Conservation (phyloP, 2,329 filamentous ascomycete genomes). For the Neofusicoccum laricinum region DNA sequence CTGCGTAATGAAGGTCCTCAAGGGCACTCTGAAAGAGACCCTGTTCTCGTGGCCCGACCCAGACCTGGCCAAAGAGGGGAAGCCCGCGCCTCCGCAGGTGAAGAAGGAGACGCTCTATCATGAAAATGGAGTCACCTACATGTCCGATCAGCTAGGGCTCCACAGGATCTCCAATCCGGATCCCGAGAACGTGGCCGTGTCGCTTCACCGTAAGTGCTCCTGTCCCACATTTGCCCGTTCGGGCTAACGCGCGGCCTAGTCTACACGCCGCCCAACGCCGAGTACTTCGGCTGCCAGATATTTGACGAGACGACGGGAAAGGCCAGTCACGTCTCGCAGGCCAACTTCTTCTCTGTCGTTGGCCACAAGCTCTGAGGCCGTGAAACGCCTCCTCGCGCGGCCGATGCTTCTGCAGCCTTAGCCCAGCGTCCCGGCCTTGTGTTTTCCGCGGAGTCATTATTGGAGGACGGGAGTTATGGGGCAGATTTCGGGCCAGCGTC, state of each 20-base stretch:
- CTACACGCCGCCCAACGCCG: slow-evolving; percentile 87
- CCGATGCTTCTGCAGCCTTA: background rate
- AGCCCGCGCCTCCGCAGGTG: slow-evolving; percentile 56
- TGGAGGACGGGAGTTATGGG: slow-evolving; percentile 4
- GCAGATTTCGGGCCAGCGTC: background rate
- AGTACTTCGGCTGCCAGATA: slow-evolving; percentile 75
- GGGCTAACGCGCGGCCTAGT: slow-evolving; percentile 42
- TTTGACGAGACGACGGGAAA: slow-evolving; percentile 76
- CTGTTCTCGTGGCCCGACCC: slow-evolving; percentile 69
- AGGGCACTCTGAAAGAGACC: slow-evolving; percentile 76
- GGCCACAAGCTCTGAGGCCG: slow-evolving; percentile 31
- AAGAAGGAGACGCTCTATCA: slow-evolving; percentile 66
- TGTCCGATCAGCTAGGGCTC: slow-evolving; percentile 83
- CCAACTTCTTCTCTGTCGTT: slow-evolving; percentile 66
- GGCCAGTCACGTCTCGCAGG: slow-evolving; percentile 67
- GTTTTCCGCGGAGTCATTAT: background rate
- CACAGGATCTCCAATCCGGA: slow-evolving; percentile 79
- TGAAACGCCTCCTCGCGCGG: background rate
- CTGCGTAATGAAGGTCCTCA: slow-evolving; percentile 86
- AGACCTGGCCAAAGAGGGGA: slow-evolving; percentile 43
- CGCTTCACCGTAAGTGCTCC: slow-evolving; percentile 64
- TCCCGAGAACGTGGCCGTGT: slow-evolving; percentile 71
- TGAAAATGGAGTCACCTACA: slow-evolving; percentile 78
- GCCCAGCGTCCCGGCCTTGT: background rate
- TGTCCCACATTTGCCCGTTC: background rate